Evolutionary conservation across 2,329 filamentous ascomycete species (phyloP).

Genomic region (Botryotinia convoluta): DNA sequence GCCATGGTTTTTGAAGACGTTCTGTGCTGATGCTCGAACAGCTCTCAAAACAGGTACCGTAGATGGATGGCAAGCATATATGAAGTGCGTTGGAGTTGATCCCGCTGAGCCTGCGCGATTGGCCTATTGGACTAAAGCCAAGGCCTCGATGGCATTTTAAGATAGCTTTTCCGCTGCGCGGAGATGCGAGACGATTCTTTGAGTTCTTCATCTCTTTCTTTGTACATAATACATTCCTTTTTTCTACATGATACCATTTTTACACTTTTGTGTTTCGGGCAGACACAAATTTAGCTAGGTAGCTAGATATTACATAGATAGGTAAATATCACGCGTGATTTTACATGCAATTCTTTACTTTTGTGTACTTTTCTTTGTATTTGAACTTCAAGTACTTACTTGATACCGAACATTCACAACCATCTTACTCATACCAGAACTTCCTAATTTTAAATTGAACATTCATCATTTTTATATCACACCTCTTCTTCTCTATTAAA

Average conservation of each 20-base stretch:
- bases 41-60: constrained; percentile 45
- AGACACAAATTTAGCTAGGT: background rate
- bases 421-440: no score
- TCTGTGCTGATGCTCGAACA: constrained; percentile 49
- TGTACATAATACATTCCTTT: background rate
- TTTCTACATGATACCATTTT: background rate
- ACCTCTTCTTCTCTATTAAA: background rate
- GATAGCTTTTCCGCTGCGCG: background rate
- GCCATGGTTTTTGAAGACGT: constrained; percentile 58
- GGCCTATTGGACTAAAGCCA: constrained; percentile 50
- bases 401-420: background rate
- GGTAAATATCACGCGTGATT: background rate
- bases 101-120: constrained; percentile 45
- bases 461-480: background rate
- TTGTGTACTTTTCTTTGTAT: no score
- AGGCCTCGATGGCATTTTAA: constrained; percentile 37
- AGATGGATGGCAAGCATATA: constrained; percentile 52
- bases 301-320: background rate
- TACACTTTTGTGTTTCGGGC: background rate
- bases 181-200: background rate
- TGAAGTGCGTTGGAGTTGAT: constrained; percentile 53
- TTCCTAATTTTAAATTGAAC: background rate
- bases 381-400: no score
- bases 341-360: background rate
- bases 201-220: background rate